phyloP scores from a whole-genome alignment of 2,329 filamentous ascomycete genomes.

The Penicillium sp. region DNA sequence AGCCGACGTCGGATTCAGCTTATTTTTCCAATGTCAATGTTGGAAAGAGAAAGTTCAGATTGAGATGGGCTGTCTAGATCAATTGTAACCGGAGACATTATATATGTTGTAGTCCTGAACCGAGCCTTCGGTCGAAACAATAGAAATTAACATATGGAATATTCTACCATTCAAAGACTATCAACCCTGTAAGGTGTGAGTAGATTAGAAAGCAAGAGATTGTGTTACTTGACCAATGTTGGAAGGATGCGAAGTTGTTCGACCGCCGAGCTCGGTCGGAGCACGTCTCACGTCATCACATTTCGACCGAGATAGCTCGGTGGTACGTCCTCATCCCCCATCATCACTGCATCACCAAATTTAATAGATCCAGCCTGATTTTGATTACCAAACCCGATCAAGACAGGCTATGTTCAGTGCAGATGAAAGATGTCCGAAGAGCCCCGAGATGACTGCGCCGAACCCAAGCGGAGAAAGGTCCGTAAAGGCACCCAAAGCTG shows the following conservation, averaged over 20 bases:
- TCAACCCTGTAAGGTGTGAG: too few species aligned
- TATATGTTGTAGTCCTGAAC: background rate
- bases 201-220: background rate
- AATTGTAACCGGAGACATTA: background rate
- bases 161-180: too few species aligned
- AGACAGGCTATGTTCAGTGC: background rate
- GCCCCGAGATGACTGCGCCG: background rate
- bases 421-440: background rate
- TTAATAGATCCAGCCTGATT: too few species aligned
- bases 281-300: background rate
- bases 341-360: background rate
- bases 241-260: background rate
- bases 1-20: too few species aligned
- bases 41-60: too few species aligned
- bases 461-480: conserved; percentile 20
- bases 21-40: too few species aligned
- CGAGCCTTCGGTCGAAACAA: background rate
- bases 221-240: background rate
- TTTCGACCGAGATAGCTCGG: background rate
- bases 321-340: background rate
- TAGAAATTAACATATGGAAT: too few species aligned
- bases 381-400: background rate
- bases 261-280: conserved; percentile 5
- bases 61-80: too few species aligned
- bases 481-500: conserved; percentile 7